Base-by-base conservation (phyloP, 2,329 filamentous ascomycete species). In the Ophiocordyceps camponoti-leonardi region DNA sequence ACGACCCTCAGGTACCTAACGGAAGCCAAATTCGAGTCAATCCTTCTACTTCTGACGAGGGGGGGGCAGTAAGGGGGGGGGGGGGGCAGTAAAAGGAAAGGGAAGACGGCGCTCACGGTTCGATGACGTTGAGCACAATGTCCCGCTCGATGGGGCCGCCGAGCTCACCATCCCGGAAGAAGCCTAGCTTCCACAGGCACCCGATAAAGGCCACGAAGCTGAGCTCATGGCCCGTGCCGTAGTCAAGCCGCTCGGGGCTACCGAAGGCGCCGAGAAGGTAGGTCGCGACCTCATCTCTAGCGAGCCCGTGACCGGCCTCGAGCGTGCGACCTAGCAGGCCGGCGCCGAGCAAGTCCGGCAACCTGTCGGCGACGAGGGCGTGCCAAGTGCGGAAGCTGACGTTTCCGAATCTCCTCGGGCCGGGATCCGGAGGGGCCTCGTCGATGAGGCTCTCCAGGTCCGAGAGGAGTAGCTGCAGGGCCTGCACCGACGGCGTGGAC, bases 171-270 rank as follows among this genome's bases (percentile, higher is more conserved):
- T 74, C 67, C 2, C 71, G 65, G 58, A 98, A 96, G 16, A 75
- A 81, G 41, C 82, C 80, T 3, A 98, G 68, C 61, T 94, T 95
- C 88, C 90, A 98, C 6, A 98, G 68, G 48, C 83, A 81, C 5
- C 79, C 88, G 6, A 98, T 61, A 50, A 98, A 98, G 1, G 92
- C 90, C 8, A 96, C 62, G 56, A 98, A 98, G 63, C 85, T 94
- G 44, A 98, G 67, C 58, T 98, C 92, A 60, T 98, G 92, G 0
- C 92, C 92, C 0, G 92, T 96, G 2, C 92, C 92, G 58, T 95
- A 98, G 63, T 98, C 92, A 23, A 98, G 69, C 45, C 92, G 71
- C 56, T 95, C 86, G 0, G 85, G 63, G 57, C 87, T 96, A 4
- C 92, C 92, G 63, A 94, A 95, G 5, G 76, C 77, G 14, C 87